A percentile compares a stretch with the other conserved stretches of the same genome.
Evolutionary conservation across 805 yeast genomes (phyloP).

Genomic region (Saturnispora galanensis): DNA sequence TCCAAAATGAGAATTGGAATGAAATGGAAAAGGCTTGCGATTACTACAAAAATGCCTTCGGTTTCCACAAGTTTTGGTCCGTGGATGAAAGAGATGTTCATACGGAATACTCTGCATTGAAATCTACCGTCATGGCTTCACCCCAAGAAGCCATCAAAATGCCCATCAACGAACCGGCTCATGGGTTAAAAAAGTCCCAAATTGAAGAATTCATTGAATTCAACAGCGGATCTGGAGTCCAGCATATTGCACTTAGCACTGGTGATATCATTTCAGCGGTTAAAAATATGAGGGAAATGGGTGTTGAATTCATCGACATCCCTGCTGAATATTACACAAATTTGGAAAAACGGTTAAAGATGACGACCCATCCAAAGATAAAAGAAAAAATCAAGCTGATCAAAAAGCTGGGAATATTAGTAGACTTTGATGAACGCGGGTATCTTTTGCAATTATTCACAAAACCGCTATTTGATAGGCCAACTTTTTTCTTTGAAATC

Average conservation of each 20-base stretch:
- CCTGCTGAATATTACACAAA: constrained; percentile 48
- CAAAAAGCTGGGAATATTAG: constrained; percentile 46
- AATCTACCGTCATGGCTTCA: constrained; percentile 71
- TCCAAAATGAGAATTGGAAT: constrained; percentile 68
- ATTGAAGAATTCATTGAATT: constrained; percentile 73
- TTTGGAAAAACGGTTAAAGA: constrained; percentile 35
- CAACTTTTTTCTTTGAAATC: constrained; percentile 72
- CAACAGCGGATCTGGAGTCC: constrained; percentile 76
- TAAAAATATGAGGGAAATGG: constrained; percentile 42
- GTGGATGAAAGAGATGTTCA: constrained; percentile 71
- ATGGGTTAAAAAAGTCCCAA: constrained; percentile 57
- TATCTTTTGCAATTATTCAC: constrained; percentile 75
- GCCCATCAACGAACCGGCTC: constrained; percentile 82
- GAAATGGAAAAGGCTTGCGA: constrained; percentile 49
- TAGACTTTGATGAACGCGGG: constrained; percentile 72
- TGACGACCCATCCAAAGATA: constrained; percentile 31
- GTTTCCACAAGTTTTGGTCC: constrained; percentile 75
- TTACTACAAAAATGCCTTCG: constrained; percentile 52
- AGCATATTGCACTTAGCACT: constrained; percentile 68
- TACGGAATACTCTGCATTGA: constrained; percentile 59
- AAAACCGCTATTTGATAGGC: constrained; percentile 65
- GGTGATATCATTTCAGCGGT: constrained; percentile 52
- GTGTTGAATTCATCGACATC: constrained; percentile 59
- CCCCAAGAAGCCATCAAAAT: constrained; percentile 55
- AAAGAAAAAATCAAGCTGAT: constrained; percentile 44